Conservation (phyloP, 495 filamentous ascomycete species). For the Hypoxylon crocopeplum region DNA sequence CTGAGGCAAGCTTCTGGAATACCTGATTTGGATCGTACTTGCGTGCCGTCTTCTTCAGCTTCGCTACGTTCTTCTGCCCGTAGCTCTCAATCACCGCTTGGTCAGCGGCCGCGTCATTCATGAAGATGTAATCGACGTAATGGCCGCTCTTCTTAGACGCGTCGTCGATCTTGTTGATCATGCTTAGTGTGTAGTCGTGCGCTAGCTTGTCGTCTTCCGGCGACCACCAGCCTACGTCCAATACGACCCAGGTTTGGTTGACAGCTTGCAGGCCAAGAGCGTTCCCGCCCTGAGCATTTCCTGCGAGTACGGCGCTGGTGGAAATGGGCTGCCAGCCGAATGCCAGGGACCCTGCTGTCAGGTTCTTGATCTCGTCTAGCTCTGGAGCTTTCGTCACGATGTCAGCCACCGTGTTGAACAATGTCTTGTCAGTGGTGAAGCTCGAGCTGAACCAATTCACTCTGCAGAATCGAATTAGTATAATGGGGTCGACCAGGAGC, state of each 20-base stretch:
- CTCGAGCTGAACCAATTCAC: constrained; percentile 38
- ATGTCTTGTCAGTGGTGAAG: constrained; percentile 30
- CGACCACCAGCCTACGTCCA: constrained; percentile 36
- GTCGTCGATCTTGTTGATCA: constrained; percentile 32
- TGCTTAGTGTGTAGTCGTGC: constrained; percentile 22
- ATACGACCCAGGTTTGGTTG: constrained; percentile 39
- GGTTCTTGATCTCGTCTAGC: constrained; percentile 24
- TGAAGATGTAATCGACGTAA: constrained; percentile 37
- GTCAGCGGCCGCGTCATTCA: constrained; percentile 35
- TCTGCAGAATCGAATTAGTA: constrained; percentile 12
- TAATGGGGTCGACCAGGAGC: too few species aligned
- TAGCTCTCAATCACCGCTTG: constrained; percentile 37
- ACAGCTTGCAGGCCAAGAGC: constrained; percentile 34
- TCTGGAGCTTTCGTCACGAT: constrained; percentile 34
- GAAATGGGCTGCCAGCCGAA: constrained; percentile 40
- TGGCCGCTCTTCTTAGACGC: constrained; percentile 24
- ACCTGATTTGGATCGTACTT: constrained; percentile 44
- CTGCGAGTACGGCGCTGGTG: constrained; percentile 29
- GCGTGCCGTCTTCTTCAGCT: constrained; percentile 30
- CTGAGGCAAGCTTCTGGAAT: constrained; percentile 40
- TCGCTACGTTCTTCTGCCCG: constrained; percentile 36
- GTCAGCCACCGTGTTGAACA: constrained; percentile 21
- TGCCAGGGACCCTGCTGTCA: constrained; percentile 37
- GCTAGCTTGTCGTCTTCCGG: constrained; percentile 29
- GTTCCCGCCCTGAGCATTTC: constrained; percentile 30